Percentiles rank a stretch among this genome's conserved stretches.
Evolutionary conservation across 495 filamentous ascomycete genomes (phyloP).

Genomic region (Pyrenopolyporus hunteri): DNA sequence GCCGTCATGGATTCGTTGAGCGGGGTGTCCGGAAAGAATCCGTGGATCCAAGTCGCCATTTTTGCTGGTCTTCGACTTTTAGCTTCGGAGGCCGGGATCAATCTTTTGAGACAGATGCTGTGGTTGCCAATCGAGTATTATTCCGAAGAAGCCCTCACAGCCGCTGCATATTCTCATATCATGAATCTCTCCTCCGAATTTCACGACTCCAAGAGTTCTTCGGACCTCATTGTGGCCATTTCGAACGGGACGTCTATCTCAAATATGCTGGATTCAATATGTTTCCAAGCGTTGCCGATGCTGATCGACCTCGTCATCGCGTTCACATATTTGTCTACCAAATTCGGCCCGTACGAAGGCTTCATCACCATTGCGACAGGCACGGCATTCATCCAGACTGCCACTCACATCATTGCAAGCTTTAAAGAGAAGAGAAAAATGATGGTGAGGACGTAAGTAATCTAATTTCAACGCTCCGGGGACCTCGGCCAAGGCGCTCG

Average conservation of each 20-base stretch:
- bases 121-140: slow-evolving; percentile 73
- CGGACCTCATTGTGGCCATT: slow-evolving; percentile 71
- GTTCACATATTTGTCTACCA: slow-evolving; percentile 68
- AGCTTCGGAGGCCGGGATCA: slow-evolving; percentile 62
- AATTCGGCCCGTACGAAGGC: slow-evolving; percentile 77
- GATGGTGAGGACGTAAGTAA: slow-evolving; percentile 44
- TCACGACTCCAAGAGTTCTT: slow-evolving; percentile 74
- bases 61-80: slow-evolving; percentile 62
- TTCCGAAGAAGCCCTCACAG: slow-evolving; percentile 64
- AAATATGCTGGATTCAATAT: slow-evolving; percentile 67
- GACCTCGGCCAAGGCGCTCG: neutral
- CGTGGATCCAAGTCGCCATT: slow-evolving; percentile 61
- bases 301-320: slow-evolving; percentile 73
- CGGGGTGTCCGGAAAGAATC: slow-evolving; percentile 47
- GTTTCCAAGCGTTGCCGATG: slow-evolving; percentile 73
- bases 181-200: slow-evolving; percentile 82
- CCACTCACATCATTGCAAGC: slow-evolving; percentile 57
- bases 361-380: slow-evolving; percentile 69
- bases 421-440: slow-evolving; percentile 49
- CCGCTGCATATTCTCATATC: slow-evolving; percentile 73
- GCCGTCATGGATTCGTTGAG: slow-evolving; percentile 63
- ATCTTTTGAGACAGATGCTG: slow-evolving; percentile 60
- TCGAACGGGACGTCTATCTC: slow-evolving; percentile 67
- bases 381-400: slow-evolving; percentile 66
- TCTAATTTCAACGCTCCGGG: neutral